A percentile compares a stretch with the other conserved stretches of the same genome.
Conservation (phyloP, 345 rosid genomes). For the Brassica nigra region DNA sequence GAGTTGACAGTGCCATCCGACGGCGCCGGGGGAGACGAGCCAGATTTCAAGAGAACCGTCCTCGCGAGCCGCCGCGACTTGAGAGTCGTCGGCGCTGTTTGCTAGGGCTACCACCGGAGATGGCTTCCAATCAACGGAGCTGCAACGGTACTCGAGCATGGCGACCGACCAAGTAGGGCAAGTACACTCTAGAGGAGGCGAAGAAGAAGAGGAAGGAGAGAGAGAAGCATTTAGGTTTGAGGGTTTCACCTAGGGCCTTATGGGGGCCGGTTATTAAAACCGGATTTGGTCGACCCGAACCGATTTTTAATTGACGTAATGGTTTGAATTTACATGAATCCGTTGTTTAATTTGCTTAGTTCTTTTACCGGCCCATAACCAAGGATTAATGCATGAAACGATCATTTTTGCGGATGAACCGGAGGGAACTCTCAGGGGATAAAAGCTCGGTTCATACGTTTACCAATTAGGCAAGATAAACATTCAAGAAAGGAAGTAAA, state of each 20-base stretch:
- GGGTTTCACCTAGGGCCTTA: background rate
- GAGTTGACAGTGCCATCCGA: background rate
- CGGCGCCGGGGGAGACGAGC: background rate
- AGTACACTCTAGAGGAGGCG: background rate
- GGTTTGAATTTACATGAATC: background rate
- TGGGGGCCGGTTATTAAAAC: background rate
- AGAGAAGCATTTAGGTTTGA: background rate
- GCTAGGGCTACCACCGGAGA: constrained; percentile 91
- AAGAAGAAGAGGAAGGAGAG: background rate
- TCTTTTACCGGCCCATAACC: background rate
- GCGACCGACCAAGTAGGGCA: constrained; percentile 16
- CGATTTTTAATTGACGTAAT: background rate
- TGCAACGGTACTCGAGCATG: constrained; percentile 57
- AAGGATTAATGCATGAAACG: too few relatives aligned
- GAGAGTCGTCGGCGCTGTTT: constrained; percentile 69
- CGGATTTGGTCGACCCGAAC: background rate
- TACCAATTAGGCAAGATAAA: too few relatives aligned
- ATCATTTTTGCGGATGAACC: too few relatives aligned
- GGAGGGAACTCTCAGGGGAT: too few relatives aligned
- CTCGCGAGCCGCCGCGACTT: constrained; percentile 85
- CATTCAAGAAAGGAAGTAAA: too few relatives aligned
- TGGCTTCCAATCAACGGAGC: constrained; percentile 86
- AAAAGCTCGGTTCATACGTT: too few relatives aligned
- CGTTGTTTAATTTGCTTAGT: too few relatives aligned
- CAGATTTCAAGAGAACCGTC: constrained; percentile 46